Evolutionary conservation across 2,329 filamentous ascomycete genomes (phyloP), one percentile per base, ranked within the genome.

Genomic region (Aureobasidium sp.): DNA sequence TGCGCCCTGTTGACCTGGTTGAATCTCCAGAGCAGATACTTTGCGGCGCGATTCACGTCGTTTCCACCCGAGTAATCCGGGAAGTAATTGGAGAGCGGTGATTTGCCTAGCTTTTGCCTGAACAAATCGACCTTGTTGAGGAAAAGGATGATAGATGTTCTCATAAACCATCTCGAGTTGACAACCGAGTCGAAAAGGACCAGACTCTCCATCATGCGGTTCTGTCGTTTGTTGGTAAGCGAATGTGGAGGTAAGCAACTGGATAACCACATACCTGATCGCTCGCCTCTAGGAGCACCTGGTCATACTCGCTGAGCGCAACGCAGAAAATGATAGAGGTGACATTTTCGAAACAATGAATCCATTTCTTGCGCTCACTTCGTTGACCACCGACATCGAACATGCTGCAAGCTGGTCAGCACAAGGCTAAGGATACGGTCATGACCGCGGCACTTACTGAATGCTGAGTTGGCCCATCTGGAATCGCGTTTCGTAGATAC

Each of bases 251-350:
- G 21, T 4, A 21, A 21, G 25, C 16, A 50, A 34, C 45, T 30
- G 42, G 37, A 27, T 11, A 30, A 34, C 25, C 58, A 72, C 83
- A 68, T 83, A 94, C 92, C 82, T 97, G 94, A 72, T 93, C 97
- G 76, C 90, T 96, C 77, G 97, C 94, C 77, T 99, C 94, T 44
- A 99, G 81, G 59, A 99, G 80, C 5, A 97, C 93, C 77, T 99
- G 94, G 72, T 99, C 94, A 74, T 99, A 99, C 77, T 99, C 94
- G 78, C 92, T 97, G 68, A 99, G 79, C 16, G 94, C 94, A 65
- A 99, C 94, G 72, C 94, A 99, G 77, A 99, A 99, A 68, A 99
- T 99, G 75, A 99, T 99, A 4, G 94, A 97, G 47, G 94, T 99
- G 70, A 99, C 94, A 70, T 97, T 97, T 76, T 99, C 94, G 75